Evolutionary conservation across 1,284 basidiomycete species (phyloP).

Genomic region (Ceratobasidium sp.): DNA sequence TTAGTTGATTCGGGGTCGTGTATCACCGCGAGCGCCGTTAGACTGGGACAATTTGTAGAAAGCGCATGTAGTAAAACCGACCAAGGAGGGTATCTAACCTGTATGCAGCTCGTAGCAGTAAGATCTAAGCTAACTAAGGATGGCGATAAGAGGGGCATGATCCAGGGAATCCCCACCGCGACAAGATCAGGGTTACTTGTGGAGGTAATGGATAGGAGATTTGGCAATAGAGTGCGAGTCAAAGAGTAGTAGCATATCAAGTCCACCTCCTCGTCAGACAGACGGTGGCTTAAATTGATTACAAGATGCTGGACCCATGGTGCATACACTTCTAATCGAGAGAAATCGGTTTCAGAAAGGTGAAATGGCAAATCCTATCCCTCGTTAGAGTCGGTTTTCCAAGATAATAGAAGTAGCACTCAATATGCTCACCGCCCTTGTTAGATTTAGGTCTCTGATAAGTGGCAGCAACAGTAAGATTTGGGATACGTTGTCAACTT

Average conservation of each 20-base stretch:
- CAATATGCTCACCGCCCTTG: too few species aligned
- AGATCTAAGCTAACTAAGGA: neutral
- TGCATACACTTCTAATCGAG: neutral
- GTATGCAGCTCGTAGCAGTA: neutral
- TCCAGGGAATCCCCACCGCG: neutral
- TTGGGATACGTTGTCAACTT: neutral
- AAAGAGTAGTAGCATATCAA: neutral
- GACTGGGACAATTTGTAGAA: neutral
- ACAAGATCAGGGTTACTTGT: neutral
- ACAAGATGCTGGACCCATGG: conserved; percentile 1
- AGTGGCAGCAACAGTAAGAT: neutral
- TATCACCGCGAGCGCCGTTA: too few species aligned
- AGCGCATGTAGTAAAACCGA: neutral
- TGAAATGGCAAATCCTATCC: neutral
- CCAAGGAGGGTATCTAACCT: neutral
- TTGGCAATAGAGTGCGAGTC: neutral
- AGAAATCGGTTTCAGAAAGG: neutral
- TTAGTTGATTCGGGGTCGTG: too few species aligned
- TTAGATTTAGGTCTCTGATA: neutral
- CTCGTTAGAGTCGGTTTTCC: too few species aligned
- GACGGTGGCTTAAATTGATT: neutral
- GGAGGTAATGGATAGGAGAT: neutral
- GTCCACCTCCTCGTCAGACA: neutral
- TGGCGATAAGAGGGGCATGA: neutral
- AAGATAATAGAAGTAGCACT: too few species aligned